Evolutionary conservation across 306 rosid species (phyloP).

Genomic region (Rosa chinensis): DNA sequence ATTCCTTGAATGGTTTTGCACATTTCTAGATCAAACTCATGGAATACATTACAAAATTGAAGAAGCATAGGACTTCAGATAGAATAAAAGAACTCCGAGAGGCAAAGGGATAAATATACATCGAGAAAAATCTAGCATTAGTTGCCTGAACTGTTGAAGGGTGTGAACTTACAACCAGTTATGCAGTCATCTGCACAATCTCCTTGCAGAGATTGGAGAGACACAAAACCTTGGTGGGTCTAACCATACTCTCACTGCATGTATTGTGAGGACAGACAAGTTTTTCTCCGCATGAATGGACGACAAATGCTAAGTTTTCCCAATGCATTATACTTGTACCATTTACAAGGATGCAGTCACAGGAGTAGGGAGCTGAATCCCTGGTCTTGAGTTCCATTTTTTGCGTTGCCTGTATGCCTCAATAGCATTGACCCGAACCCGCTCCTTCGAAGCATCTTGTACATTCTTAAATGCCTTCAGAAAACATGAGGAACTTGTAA

Average conservation of each 20-base stretch:
- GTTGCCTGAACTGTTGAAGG: background rate
- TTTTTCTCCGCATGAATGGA: background rate
- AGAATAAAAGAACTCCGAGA: background rate
- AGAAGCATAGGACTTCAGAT: background rate
- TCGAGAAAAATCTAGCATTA: background rate
- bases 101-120: background rate
- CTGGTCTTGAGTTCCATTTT: constrained; percentile 84
- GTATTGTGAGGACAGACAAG: background rate
- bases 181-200: background rate
- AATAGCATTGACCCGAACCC: constrained; percentile 76
- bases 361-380: constrained; percentile 53
- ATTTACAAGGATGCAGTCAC: constrained; percentile 24
- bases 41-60: constrained; percentile 5
- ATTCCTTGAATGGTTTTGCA: background rate
- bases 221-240: background rate
- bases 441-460: constrained; percentile 75
- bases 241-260: background rate
- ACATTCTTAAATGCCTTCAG: constrained; percentile 57
- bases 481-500: constrained; percentile 28
- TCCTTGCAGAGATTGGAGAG: background rate
- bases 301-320: background rate
- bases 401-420: constrained; percentile 78
- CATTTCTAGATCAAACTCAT: background rate
- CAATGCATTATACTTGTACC: constrained; percentile 8
- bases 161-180: background rate